These are phyloP conservation scores for Boletus speciosus DNA, from an alignment of 768 basidiomycete species.

Conservation along the genomic window DNA sequence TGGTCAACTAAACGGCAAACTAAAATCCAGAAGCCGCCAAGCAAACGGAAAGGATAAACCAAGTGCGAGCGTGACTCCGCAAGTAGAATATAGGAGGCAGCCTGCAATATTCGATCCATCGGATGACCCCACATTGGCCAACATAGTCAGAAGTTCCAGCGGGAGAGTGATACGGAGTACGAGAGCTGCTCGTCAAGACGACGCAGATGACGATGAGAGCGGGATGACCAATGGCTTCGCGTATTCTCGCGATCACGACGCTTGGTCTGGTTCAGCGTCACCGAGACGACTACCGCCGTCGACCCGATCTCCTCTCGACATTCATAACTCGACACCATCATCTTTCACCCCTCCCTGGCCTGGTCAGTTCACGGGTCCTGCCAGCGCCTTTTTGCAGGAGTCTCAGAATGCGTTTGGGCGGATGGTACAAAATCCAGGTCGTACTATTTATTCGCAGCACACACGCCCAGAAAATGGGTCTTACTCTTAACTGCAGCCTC, in stretches of 20 bases:
- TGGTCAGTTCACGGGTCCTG: constrained; percentile 46
- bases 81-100: constrained; percentile 23
- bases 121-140: constrained; percentile 16
- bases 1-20: constrained; percentile 31
- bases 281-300: constrained; percentile 17
- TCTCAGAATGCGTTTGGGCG: constrained; percentile 40
- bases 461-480: constrained; percentile 35
- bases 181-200: constrained; percentile 27
- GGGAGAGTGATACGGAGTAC: constrained; percentile 31
- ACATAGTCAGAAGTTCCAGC: constrained; percentile 29
- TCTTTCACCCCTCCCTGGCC: constrained; percentile 29
- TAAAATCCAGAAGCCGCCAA: constrained; percentile 39
- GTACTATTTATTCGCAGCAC: constrained; percentile 61
- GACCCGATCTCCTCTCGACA: constrained; percentile 21
- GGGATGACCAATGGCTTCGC: constrained; percentile 24
- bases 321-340: constrained; percentile 17
- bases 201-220: constrained; percentile 23
- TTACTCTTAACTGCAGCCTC: constrained; percentile 19
- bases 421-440: constrained; percentile 48
- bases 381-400: constrained; percentile 48
- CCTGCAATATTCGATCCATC: constrained; percentile 15
- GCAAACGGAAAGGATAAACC: constrained; percentile 32
- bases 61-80: constrained; percentile 30
- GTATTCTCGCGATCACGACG: constrained; percentile 16
- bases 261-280: constrained; percentile 26